Base-by-base conservation (phyloP, 495 filamentous ascomycete genomes). In the Platismatia glauca region DNA sequence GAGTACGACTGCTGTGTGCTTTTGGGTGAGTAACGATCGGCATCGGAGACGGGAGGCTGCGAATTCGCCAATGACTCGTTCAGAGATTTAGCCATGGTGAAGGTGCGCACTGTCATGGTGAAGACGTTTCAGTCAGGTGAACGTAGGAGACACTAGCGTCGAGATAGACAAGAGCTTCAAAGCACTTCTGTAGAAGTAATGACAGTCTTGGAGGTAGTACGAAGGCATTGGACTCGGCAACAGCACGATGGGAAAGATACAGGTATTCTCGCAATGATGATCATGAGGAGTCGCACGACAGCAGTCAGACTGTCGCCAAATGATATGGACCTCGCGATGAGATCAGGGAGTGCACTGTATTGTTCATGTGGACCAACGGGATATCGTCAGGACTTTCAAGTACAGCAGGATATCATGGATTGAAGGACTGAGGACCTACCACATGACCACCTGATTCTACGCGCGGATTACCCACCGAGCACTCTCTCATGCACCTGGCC, bases 101-200 rank as follows among this genome's bases (percentile, higher is more conserved):
- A 77, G 73, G 76, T 77, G 44, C 73, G 71, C 58, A 68, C 74
- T 79, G 73, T 69, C 71, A 77, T 75, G 60, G 60, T 72, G 64
- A 61, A 71, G 34, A 50, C 60, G 56, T 44, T 31, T 69, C 64
- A 71, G 72, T 86, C 76, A 90, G 71, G 81, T 80, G 78, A 89
- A 89, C 59, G 86, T 78, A 68, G 86, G 84, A 62, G 88, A 88
- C 69, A 94, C 83, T 67, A 76, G 80, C 62, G 88, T 92, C 72
- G 83, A 79, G 61, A 95, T 86, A 64, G 87, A 91, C 44, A 93
- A 78, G 72, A 91, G 84, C 78, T 86, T 88, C 74, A 94, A 76
- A 67, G 89, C 87, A 70, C 84, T 92, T 79, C 88, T 88, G 79
- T 89, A 91, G 80, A 95, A 95, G 74, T 93, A 94, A 72, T 94